Percentiles rank a stretch among this genome's conserved stretches.
phyloP scores from a whole-genome alignment of 495 filamentous ascomycete species.

The Bathelium albidoporum region DNA sequence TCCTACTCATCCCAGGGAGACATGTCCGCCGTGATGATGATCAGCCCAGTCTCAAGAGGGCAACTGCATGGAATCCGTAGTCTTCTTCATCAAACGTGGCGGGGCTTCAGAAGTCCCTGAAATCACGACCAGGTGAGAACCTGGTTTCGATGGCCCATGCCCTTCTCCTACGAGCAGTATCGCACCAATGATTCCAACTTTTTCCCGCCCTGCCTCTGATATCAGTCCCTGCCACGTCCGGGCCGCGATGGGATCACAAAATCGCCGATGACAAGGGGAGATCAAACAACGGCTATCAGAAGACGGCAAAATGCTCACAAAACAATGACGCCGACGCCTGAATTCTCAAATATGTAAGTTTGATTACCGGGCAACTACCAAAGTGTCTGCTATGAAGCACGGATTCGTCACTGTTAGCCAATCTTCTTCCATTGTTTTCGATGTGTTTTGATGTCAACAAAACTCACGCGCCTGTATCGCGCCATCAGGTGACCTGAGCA shows the following conservation, averaged over 20 bases:
- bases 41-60: neutral
- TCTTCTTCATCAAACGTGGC: conserved; percentile 5
- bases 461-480: neutral
- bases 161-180: neutral
- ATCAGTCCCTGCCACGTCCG: neutral
- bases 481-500: conserved; percentile 1
- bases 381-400: no score
- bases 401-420: no score
- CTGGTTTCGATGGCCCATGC: neutral
- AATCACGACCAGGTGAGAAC: neutral
- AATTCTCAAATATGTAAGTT: no score
- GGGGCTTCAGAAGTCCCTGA: neutral
- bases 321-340: no score
- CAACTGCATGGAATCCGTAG: neutral
- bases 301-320: no score
- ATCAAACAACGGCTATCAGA: neutral
- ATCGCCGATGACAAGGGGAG: neutral
- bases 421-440: no score
- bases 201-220: neutral
- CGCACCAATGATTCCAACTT: neutral
- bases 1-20: no score
- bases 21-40: neutral
- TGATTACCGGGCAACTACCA: no score
- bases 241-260: neutral
- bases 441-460: conserved; percentile 1